These are phyloP conservation scores for Periconia digitata DNA, from an alignment of 2,329 filamentous ascomycete species.

Conservation along the genomic window DNA sequence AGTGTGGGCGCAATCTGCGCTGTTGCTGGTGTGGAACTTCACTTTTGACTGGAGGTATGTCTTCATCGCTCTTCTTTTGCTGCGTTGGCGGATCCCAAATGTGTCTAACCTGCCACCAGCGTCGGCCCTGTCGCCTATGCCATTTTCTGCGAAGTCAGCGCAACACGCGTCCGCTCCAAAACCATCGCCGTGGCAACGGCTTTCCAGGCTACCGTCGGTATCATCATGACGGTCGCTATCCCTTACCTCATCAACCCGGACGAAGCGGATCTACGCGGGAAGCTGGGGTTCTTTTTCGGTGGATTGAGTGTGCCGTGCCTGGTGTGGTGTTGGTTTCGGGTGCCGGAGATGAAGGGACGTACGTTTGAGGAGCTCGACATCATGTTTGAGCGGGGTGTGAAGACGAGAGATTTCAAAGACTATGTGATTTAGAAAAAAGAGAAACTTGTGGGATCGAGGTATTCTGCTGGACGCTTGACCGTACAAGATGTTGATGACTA, in stretches of 20 bases:
- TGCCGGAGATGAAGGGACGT: constrained; percentile 45
- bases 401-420: constrained; percentile 8
- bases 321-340: constrained; percentile 41
- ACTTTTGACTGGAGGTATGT: constrained; percentile 64
- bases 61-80: background rate
- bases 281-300: constrained; percentile 48
- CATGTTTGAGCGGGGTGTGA: constrained; percentile 43
- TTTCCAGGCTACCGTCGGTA: constrained; percentile 43
- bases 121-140: constrained; percentile 89
- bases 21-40: constrained; percentile 52
- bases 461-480: no score
- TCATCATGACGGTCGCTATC: constrained; percentile 44
- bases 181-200: constrained; percentile 74
- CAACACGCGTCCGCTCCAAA: constrained; percentile 80
- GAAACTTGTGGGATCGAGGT: no score
- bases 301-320: constrained; percentile 37
- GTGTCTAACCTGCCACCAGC: constrained; percentile 46
- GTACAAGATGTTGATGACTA: no score
- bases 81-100: background rate
- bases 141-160: constrained; percentile 78
- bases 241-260: constrained; percentile 48
- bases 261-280: constrained; percentile 42
- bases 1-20: constrained; percentile 46
- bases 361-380: constrained; percentile 49
- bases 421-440: constrained; percentile 9